A percentile compares a stretch with the other conserved stretches of the same genome.
These are phyloP conservation scores for Alternaria sp. DNA, from an alignment of 2,329 filamentous ascomycete genomes.

Conservation along the genomic window DNA sequence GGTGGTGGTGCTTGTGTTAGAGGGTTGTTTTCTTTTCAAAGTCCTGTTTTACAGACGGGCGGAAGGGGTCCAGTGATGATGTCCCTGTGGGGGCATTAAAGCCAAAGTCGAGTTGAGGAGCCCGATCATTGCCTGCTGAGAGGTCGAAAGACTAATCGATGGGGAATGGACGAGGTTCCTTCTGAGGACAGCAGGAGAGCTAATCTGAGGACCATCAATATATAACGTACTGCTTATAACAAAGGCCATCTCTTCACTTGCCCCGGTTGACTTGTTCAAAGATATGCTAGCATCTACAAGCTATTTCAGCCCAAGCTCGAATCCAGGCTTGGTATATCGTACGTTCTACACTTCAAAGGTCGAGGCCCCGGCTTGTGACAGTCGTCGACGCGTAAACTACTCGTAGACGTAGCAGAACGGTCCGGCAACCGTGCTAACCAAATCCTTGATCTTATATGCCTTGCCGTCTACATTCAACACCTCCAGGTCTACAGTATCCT, in stretches of 20 bases:
- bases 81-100: constrained; percentile 41
- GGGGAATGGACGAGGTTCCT: constrained; percentile 28
- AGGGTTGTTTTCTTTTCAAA: constrained; percentile 10
- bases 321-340: neutral
- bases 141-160: constrained; percentile 16
- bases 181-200: constrained; percentile 45
- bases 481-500: constrained; percentile 49
- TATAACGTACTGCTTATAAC: neutral
- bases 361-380: neutral
- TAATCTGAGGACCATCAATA: constrained; percentile 42
- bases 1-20: constrained; percentile 17
- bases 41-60: constrained; percentile 18
- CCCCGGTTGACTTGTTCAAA: neutral
- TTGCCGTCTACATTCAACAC: constrained; percentile 43
- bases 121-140: constrained; percentile 23
- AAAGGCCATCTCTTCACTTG: neutral
- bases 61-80: constrained; percentile 42
- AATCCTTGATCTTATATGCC: constrained; percentile 48
- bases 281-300: neutral
- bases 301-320: neutral
- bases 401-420: constrained; percentile 57
- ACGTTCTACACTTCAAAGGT: neutral
- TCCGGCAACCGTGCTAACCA: constrained; percentile 55
- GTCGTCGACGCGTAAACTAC: constrained; percentile 7
- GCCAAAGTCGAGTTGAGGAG: constrained; percentile 44